These are phyloP conservation scores for Euphorbia peplus DNA, from an alignment of 345 rosid species.

Conservation along the genomic window DNA sequence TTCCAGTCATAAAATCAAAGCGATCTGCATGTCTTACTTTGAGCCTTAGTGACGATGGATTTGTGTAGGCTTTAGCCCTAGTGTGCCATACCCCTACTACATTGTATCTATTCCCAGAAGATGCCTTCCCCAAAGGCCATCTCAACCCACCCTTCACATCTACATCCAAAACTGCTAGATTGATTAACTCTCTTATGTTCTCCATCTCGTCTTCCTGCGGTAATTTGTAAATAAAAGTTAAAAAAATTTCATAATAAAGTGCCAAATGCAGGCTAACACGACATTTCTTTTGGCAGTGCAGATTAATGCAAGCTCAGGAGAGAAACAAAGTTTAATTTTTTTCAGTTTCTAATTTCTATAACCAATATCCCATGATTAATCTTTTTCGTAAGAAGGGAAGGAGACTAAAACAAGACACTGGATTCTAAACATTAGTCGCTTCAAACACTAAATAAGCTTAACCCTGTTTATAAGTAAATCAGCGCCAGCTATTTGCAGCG, in stretches of 20 bases:
- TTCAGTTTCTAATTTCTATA: too few species aligned
- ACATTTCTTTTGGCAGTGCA: background rate
- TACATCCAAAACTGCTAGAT: conserved; percentile 51
- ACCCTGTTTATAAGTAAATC: background rate
- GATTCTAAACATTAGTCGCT: background rate
- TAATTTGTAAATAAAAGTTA: background rate
- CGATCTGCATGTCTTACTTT: conserved; percentile 57
- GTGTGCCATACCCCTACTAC: conserved; percentile 52
- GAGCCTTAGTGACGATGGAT: conserved; percentile 38
- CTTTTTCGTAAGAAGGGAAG: background rate
- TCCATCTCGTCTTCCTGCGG: conserved; percentile 58
- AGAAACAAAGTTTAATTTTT: too few species aligned
- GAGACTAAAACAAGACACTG: background rate
- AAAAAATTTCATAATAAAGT: background rate
- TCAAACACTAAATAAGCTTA: background rate
- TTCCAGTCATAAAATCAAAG: conserved; percentile 40
- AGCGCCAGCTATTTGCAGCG: background rate
- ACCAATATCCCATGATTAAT: background rate
- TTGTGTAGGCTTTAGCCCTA: conserved; percentile 31
- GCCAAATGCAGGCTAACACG: background rate
- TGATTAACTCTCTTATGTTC: conserved; percentile 40
- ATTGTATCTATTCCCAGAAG: conserved; percentile 39
- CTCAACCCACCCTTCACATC: conserved; percentile 64
- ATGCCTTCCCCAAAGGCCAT: conserved; percentile 51
- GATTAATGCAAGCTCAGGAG: background rate